These are phyloP conservation scores for Exophiala xenobiotica DNA, from an alignment of 2,329 filamentous ascomycete genomes.

Conservation along the genomic window DNA sequence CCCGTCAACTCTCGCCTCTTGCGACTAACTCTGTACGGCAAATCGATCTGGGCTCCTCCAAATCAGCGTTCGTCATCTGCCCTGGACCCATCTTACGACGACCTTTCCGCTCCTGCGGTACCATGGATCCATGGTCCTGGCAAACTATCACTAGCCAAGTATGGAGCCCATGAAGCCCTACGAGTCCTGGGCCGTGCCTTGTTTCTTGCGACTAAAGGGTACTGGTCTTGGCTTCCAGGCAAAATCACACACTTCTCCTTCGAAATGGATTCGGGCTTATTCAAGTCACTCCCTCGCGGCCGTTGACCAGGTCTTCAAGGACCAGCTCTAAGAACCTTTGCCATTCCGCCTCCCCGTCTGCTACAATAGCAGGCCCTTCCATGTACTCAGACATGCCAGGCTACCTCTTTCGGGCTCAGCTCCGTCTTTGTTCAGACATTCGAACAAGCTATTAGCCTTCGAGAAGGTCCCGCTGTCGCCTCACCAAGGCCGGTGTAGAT, in stretches of 20 bases:
- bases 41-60: neutral
- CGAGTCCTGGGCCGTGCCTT: neutral
- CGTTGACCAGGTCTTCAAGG: neutral
- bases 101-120: neutral
- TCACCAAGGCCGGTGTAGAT: conserved; percentile 24
- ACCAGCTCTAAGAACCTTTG: no score
- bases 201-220: neutral
- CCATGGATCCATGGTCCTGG: neutral
- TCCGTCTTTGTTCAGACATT: neutral
- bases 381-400: neutral
- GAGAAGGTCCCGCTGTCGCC: conserved; percentile 17
- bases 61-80: neutral
- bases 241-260: neutral
- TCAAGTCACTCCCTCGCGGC: neutral
- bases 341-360: neutral
- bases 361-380: neutral
- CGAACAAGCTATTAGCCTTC: conserved; percentile 6
- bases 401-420: neutral
- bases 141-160: neutral
- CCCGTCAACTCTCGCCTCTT: neutral
- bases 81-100: neutral
- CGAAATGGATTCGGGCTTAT: neutral
- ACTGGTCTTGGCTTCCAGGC: neutral
- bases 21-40: neutral
- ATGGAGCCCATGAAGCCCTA: no score